phyloP scores from a whole-genome alignment of 495 filamentous ascomycete species.

The Penicillium lagena region DNA sequence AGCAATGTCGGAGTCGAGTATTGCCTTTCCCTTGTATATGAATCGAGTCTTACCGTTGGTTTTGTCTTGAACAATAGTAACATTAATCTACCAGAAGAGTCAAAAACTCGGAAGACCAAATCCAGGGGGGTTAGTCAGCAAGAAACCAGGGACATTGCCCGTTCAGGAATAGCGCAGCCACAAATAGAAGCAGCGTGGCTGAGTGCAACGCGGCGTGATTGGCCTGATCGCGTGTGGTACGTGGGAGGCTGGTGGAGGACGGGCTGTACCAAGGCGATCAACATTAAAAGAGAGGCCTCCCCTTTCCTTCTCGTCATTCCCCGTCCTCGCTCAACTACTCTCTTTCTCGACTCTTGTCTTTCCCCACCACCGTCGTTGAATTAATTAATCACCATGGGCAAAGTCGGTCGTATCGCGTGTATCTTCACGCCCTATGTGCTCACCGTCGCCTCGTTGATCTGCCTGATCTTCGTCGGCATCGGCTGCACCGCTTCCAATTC shows the following conservation, averaged over 20 bases:
- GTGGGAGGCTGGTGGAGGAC: slow-evolving; percentile 7
- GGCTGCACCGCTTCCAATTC: slow-evolving; percentile 63
- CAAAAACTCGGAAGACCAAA: too few relatives aligned
- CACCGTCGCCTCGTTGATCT: slow-evolving; percentile 66
- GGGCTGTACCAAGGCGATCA: slow-evolving; percentile 11
- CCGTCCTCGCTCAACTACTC: neutral
- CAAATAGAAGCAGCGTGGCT: slow-evolving; percentile 21
- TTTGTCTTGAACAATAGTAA: too few relatives aligned
- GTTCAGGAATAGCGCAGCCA: slow-evolving; percentile 8
- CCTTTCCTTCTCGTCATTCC: neutral
- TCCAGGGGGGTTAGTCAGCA: neutral
- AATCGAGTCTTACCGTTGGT: too few relatives aligned
- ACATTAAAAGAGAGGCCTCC: slow-evolving; percentile 9
- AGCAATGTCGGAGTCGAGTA: too few relatives aligned
- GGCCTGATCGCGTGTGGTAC: neutral
- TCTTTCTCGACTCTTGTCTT: neutral
- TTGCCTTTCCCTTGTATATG: too few relatives aligned
- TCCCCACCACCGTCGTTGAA: neutral
- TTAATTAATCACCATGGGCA: slow-evolving; percentile 48
- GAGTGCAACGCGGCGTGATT: too few relatives aligned
- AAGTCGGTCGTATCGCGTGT: slow-evolving; percentile 70
- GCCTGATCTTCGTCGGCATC: slow-evolving; percentile 64
- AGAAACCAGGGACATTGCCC: neutral
- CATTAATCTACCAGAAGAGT: too few relatives aligned
- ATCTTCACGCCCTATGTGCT: slow-evolving; percentile 74